Base-by-base conservation (phyloP, 768 basidiomycete species). In the Ramaria sp. region DNA sequence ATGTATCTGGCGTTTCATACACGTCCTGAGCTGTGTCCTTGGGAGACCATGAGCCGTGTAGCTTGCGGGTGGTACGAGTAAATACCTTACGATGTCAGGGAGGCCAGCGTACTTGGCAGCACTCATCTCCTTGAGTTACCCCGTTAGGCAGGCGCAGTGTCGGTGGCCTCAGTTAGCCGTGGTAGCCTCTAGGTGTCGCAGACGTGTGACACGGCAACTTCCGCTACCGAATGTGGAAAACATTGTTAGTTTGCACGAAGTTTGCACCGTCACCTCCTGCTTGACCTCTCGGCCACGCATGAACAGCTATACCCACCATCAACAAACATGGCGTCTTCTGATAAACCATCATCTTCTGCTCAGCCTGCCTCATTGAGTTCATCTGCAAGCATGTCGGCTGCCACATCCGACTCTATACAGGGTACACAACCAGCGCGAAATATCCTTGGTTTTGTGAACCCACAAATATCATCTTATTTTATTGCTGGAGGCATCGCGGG, bases 21-120 rank as follows among this genome's bases (percentile, higher is more conserved):
- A 95, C 81, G 68, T 95, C 92, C 41, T 81, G 91, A 1, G 89
- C 91, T 12, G 88, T 89, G 70, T 93, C 91, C 91, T 95, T 64
- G 43, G 33, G 54, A 20, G 7, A 51, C 10, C 34, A 37, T 42
- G 33, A 56, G 48, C 45, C 48, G 17, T 19, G 33, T n/a, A 33
- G 54, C 30, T 13, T 51, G 30, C 7, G 54, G 10, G 56, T 46
- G 46, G 43, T 37, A 54, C 63, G 58, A 58, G 54, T 38, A 11
- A 33, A 54, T 19, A 31, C 17, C 15, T 56, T 63, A 93, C 92
- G 57, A 95, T 94, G 67, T 95, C 91, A n/a, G 92, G 92, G 3
- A 95, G 73, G 65, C 84, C 82, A 11, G 90, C 84, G 66, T 93
- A 95, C 67, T 95, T 95, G 70, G 80, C 82, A 34, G 69, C 71